Evolutionary conservation across 2,329 filamentous ascomycete genomes (phyloP).

Genomic region (Colletotrichum sp.): DNA sequence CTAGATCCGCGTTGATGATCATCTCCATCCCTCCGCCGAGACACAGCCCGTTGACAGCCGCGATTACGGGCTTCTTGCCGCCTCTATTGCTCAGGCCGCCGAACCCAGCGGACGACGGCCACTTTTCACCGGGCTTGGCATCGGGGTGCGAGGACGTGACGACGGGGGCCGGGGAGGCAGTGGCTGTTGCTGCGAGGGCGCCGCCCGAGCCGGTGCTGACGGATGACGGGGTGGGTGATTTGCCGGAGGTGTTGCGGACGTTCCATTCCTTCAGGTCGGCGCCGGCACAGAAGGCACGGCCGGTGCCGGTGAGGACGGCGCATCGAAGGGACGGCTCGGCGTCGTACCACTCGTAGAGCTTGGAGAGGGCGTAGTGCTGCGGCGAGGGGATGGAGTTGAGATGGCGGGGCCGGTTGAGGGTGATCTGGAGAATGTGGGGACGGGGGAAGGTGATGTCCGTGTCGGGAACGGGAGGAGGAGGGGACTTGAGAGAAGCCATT

Average conservation of each 20-base stretch:
- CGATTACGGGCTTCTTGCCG: slow-evolving; percentile 78
- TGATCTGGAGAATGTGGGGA: slow-evolving; percentile 62
- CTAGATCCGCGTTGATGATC: slow-evolving; percentile 74
- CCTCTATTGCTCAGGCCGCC: slow-evolving; percentile 61
- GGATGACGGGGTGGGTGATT: not conserved
- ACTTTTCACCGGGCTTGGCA: slow-evolving; percentile 7
- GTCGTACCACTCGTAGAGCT: slow-evolving; percentile 62
- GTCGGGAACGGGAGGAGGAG: not conserved
- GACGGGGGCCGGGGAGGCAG: not conserved
- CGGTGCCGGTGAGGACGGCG: slow-evolving; percentile 67
- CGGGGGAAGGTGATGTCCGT: slow-evolving; percentile 51
- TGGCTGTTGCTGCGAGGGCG: not conserved
- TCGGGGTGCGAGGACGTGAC: not conserved
- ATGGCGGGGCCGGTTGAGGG: slow-evolving; percentile 61
- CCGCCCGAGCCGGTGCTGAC: not conserved
- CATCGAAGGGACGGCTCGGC: slow-evolving; percentile 64
- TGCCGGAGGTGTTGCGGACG: slow-evolving; percentile 39
- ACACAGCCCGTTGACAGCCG: slow-evolving; percentile 77
- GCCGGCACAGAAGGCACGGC: slow-evolving; percentile 71
- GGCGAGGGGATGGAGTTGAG: slow-evolving; percentile 62
- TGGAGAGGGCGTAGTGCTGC: slow-evolving; percentile 53
- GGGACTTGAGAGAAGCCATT: not conserved
- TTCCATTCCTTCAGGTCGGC: slow-evolving; percentile 72
- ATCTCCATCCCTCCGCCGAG: slow-evolving; percentile 82
- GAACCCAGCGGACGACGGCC: slow-evolving; percentile 12